Evolutionary conservation across 2,329 filamentous ascomycete genomes (phyloP).

Genomic region (Pseudohalonectria lignicola): DNA sequence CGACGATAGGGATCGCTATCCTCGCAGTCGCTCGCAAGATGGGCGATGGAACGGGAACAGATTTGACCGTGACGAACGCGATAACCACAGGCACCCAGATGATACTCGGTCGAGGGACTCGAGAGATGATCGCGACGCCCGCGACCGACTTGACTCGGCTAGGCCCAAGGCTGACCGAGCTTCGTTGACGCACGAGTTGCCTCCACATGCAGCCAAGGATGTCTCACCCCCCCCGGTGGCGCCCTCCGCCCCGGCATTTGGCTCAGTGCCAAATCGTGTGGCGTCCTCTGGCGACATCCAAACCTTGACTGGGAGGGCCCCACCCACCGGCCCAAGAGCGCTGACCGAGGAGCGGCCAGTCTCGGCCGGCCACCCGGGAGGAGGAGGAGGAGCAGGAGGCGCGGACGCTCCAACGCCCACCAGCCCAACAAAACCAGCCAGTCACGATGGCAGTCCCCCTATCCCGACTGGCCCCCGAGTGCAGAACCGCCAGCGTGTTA

Average conservation of each 20-base stretch:
- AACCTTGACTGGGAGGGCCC: constrained; percentile 30
- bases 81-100: constrained; percentile 8
- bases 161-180: constrained; percentile 40
- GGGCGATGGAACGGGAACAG: constrained; percentile 42
- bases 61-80: constrained; percentile 22
- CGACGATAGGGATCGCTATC: constrained; percentile 52
- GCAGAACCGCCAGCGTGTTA: constrained; percentile 34
- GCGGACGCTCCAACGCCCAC: constrained; percentile 25
- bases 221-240: constrained; percentile 46
- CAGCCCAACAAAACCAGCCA: constrained; percentile 30
- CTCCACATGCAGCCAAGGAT: constrained; percentile 30
- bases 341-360: constrained; percentile 36
- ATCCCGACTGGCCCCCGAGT: constrained; percentile 44
- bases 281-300: constrained; percentile 21
- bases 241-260: constrained; percentile 47
- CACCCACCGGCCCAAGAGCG: constrained; percentile 42
- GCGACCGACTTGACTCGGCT: constrained; percentile 32
- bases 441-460: constrained; percentile 29
- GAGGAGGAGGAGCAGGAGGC: constrained; percentile 13
- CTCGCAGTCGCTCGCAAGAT: constrained; percentile 55
- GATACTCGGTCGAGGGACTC: constrained; percentile 24
- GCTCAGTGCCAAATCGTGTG: constrained; percentile 37
- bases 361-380: constrained; percentile 24
- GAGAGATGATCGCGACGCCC: constrained; percentile 35
- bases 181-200: constrained; percentile 34